Base-by-base conservation (phyloP, 306 rosid species). In the Gynostemma pentaphyllum region DNA sequence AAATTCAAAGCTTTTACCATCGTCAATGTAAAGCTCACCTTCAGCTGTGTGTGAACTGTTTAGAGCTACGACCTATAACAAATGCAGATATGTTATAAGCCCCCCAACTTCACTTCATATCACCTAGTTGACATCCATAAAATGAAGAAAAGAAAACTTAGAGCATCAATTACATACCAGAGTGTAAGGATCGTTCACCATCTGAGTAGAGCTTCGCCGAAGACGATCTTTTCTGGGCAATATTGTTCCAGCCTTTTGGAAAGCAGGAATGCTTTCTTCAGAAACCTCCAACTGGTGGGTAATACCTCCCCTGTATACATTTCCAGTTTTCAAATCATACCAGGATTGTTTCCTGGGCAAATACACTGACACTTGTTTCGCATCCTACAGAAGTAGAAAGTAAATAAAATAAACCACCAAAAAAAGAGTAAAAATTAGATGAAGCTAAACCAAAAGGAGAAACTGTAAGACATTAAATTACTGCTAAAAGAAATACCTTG, bases 181-280 rank as follows among this genome's bases (percentile, higher is more conserved):
- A 61, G 95, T 88, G 70, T 72, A 88, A 16, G 99, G 99, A 85
- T 92, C 99, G 28, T 92, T 84, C 18, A 64, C 71, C 99, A 88
- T 92, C 81, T 84, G 99, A 13, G 95, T 84, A 71, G 99, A 86
- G 82, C 99, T 88, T 69, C 94, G 85, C 55, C 99, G 90, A 56
- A 81, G 79, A n/a, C 96, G 76, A 76, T 88, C 99, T 74, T 79
- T 92, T 81, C 99, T 84, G 4, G 96, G 75, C 47, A 92, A 61
- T 76, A 92, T 92, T 26, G 95, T 86, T 62, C 99, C 99, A 63
- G 78, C 90, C 78, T 87, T 88, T 80, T 74, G 94, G 83, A 92
- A 86, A 69, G 90, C 90, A 73, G 99, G 99, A 75, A 92, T 63
- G 66, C 84, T 71, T 70, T 86, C 96, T 71, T 88, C 90, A 50